A percentile compares a stretch with the other conserved stretches of the same genome.
phyloP scores from a whole-genome alignment of 2,329 filamentous ascomycete genomes.

The Aureobasidium sp. region DNA sequence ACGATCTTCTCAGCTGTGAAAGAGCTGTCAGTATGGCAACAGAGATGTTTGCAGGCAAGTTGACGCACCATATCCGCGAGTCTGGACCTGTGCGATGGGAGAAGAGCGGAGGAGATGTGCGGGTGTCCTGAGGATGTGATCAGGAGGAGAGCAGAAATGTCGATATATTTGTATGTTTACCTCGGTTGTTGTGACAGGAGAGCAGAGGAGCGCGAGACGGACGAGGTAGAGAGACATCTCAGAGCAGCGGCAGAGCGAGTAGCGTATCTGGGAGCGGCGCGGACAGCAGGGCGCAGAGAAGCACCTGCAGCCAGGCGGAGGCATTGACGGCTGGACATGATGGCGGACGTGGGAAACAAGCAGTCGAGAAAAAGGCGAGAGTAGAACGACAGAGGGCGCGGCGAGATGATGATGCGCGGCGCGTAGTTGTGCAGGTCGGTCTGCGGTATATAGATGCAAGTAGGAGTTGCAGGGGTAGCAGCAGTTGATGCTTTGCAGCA shows the following conservation, averaged over 20 bases:
- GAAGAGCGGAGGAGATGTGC: constrained; percentile 15
- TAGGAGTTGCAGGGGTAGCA: neutral
- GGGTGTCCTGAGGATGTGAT: constrained; percentile 11
- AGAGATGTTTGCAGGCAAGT: no score
- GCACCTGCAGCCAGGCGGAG: constrained; percentile 24
- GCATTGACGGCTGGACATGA: constrained; percentile 31
- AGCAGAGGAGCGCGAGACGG: constrained; percentile 12
- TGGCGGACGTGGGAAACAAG: neutral
- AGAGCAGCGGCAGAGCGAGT: constrained; percentile 12
- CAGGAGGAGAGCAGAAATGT: neutral
- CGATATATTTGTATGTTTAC: constrained; percentile 1
- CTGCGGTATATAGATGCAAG: neutral
- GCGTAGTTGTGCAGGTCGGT: neutral
- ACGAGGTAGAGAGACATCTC: constrained; percentile 13
- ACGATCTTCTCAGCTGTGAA: constrained; percentile 65
- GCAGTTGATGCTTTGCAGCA: constrained; percentile 6
- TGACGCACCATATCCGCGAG: constrained; percentile 25
- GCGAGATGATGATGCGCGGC: neutral
- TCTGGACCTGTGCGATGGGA: constrained; percentile 15
- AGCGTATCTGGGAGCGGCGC: constrained; percentile 15
- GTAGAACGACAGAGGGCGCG: neutral
- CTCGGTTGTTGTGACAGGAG: constrained; percentile 13
- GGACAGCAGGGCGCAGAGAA: constrained; percentile 20
- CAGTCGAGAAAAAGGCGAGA: constrained; percentile 1
- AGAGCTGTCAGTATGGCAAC: neutral